Conservation (phyloP, 164 flowering plant genomes). For the Annona squamosa region DNA sequence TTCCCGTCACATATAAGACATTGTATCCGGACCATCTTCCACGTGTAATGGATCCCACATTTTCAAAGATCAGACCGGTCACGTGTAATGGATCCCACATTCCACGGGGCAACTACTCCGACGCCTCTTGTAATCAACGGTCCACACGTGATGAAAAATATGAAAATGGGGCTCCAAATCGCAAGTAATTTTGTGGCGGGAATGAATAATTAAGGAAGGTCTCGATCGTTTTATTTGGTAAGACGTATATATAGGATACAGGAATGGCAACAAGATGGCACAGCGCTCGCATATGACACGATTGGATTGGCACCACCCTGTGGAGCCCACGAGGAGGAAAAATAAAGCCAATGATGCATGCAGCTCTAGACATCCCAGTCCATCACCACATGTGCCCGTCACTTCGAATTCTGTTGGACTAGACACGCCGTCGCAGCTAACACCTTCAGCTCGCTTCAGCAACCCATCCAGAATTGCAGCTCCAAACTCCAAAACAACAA, state of each 20-base stretch:
- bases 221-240: not conserved
- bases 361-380: not conserved
- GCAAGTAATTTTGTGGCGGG: no score
- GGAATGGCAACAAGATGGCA: not conserved
- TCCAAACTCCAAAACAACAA: no score
- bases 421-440: not conserved
- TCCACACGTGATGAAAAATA: not conserved
- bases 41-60: not conserved
- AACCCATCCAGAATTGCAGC: no score
- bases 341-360: not conserved
- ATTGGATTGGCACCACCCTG: not conserved
- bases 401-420: not conserved
- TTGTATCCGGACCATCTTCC: not conserved
- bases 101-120: not conserved
- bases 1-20: not conserved
- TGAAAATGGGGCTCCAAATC: no score
- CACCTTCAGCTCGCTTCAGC: not conserved
- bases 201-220: not conserved
- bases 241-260: no score
- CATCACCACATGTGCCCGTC: not conserved
- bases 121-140: not conserved
- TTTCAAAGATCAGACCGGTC: not conserved
- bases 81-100: not conserved
- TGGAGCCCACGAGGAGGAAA: not conserved
- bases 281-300: not conserved